Percentiles rank a stretch among this genome's conserved stretches.
phyloP scores from a whole-genome alignment of 2,329 filamentous ascomycete species.

The Ceratocystis colombiana region DNA sequence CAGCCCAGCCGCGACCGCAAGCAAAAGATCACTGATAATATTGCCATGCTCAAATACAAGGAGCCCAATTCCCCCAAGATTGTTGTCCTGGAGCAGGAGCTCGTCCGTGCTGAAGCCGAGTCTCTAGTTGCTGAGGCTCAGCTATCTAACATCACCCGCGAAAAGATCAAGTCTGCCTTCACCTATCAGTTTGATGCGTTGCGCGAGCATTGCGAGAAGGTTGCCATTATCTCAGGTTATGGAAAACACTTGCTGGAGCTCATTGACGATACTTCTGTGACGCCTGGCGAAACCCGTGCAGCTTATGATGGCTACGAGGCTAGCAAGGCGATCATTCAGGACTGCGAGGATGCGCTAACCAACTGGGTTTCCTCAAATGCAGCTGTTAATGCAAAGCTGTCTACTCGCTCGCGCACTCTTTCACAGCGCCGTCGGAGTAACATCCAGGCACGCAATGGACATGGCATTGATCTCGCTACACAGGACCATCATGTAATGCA shows the following conservation, averaged over 20 bases:
- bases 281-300: slow-evolving; percentile 86
- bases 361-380: slow-evolving; percentile 94
- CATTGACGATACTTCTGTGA: slow-evolving; percentile 92
- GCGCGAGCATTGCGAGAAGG: slow-evolving; percentile 94
- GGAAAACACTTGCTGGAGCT: slow-evolving; percentile 97
- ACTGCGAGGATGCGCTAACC: slow-evolving; percentile 92
- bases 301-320: slow-evolving; percentile 98
- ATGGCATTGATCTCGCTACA: slow-evolving; percentile 69
- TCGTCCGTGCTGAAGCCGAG: slow-evolving; percentile 95
- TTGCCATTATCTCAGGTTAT: slow-evolving; percentile 94
- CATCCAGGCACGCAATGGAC: slow-evolving; percentile 50
- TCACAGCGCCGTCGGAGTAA: slow-evolving; percentile 73
- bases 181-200: slow-evolving; percentile 97
- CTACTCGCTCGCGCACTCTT: slow-evolving; percentile 73
- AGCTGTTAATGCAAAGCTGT: slow-evolving; percentile 76
- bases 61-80: slow-evolving; percentile 97
- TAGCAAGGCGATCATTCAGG: slow-evolving; percentile 97
- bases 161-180: slow-evolving; percentile 98
- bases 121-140: slow-evolving; percentile 98
- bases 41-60: slow-evolving; percentile 98
- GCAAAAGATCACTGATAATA: slow-evolving; percentile 98
- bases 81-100: slow-evolving; percentile 94
- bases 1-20: slow-evolving; percentile 99
- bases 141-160: slow-evolving; percentile 96
- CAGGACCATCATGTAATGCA: slow-evolving; percentile 67